Evolutionary conservation across 371 early-diverging fungal genomes (phyloP), one percentile per base, ranked within the genome.

Genomic region (Parasitella parasitica): DNA sequence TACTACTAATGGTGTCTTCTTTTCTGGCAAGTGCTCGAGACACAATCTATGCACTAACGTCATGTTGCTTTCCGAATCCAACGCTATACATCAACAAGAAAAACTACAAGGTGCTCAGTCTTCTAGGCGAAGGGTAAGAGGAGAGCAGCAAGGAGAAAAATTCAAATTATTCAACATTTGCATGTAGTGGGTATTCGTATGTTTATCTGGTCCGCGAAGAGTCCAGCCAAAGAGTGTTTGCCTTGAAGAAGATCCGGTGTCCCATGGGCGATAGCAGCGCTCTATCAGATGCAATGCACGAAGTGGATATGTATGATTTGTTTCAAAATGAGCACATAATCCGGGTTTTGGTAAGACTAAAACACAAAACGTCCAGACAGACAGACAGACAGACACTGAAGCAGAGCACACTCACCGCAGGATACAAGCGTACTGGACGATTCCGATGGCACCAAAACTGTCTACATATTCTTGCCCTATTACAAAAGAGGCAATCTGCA

Each of bases 91-190:
- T 87, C 60, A 84, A 85, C 64, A 72, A 79, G 57, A 69, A 81
- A 52, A 78, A 79, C 32, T 86, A 83, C 57, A 84, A 82, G 54
- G 82, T 88, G 51, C 76, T 85, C 54, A 85, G 84, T 57, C 66
- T 87, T n/a, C 73, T 89, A 11, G 89, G 89, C 6, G 89, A 89
- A 82, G 89, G 89, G 89, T 89, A 78, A 80, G 11, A 9, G 24
- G 6, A 1, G 11, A 39, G 38, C 18, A 22, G 16, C 43, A 43
- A 8, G 11, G 22, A 39, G 20, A n/a, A 38, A 43, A 2, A 32
- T 8, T 1, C 18, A 22, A 22, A 16, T 43, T 12, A 43, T 32
- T 30, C 20, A 2, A 5, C 35, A 16, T 12, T 56, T 28, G 48
- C 20, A 34, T 37, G 24, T 60, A 88, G 92, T 54, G 92, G 90